Conservation (phyloP, 345 rosid species). For the Dimocarpus longan region DNA sequence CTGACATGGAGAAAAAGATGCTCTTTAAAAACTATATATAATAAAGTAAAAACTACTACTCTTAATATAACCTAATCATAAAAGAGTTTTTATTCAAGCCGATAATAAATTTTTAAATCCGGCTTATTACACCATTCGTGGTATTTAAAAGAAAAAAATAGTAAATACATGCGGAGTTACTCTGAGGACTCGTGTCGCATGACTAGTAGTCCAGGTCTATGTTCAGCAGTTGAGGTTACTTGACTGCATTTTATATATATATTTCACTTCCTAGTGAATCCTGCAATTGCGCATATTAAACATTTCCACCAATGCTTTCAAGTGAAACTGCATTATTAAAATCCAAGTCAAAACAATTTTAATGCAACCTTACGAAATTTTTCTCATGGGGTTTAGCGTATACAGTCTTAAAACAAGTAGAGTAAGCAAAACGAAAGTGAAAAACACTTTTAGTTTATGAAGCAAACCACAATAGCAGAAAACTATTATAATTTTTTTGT, state of each 20-base stretch:
- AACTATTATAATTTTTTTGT: not conserved
- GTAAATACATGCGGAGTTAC: too few species aligned
- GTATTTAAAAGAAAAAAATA: too few species aligned
- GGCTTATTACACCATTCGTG: too few species aligned
- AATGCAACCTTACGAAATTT: not conserved
- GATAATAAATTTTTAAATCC: too few species aligned
- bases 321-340: not conserved
- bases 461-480: constrained; percentile 11
- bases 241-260: not conserved
- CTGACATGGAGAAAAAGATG: too few species aligned
- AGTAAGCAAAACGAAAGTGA: not conserved
- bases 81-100: too few species aligned
- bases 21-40: too few species aligned
- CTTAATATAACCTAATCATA: too few species aligned
- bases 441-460: constrained; percentile 10
- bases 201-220: not conserved
- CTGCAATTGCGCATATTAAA: not conserved
- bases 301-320: not conserved
- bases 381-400: not conserved
- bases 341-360: not conserved
- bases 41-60: too few species aligned
- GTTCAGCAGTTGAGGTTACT: not conserved
- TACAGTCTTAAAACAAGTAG: not conserved
- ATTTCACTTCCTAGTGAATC: not conserved
- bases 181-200: not conserved